Percentiles rank a stretch among this genome's conserved stretches.
These are phyloP conservation scores for Globisporangium canariense DNA, from an alignment of 352 stramenopile species.

Conservation along the genomic window DNA sequence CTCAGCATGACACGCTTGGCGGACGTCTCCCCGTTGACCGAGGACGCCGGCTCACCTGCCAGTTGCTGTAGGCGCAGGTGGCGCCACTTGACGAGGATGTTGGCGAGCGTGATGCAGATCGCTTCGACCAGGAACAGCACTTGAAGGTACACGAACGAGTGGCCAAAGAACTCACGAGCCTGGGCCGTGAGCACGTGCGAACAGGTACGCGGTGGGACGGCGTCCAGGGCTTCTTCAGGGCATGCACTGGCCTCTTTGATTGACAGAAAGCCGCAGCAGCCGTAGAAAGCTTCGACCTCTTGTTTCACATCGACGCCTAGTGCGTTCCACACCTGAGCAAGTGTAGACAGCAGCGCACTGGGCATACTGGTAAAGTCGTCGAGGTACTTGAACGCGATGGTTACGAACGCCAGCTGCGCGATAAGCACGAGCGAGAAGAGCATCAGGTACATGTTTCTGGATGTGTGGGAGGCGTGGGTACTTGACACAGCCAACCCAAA, in stretches of 20 bases:
- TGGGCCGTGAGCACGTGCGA: conserved; percentile 24
- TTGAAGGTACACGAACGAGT: conserved; percentile 37
- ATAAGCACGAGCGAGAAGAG: conserved; percentile 29
- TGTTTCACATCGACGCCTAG: conserved; percentile 20
- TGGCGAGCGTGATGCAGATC: conserved; percentile 31
- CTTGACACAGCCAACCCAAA: conserved; percentile 24
- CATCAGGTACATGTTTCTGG: conserved; percentile 30
- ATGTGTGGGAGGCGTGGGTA: conserved; percentile 25
- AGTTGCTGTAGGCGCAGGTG: conserved; percentile 37
- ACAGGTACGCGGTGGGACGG: conserved; percentile 34
- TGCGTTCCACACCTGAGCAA: conserved; percentile 28
- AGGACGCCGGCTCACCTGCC: conserved; percentile 21
- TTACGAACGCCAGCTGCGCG: conserved; percentile 31
- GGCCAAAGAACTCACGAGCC: conserved; percentile 30
- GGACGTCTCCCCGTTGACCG: conserved; percentile 7
- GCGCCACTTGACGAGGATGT: conserved; percentile 53
- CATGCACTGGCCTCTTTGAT: conserved; percentile 33
- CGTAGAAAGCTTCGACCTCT: conserved; percentile 37
- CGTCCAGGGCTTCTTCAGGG: conserved; percentile 47
- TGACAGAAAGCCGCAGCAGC: conserved; percentile 49
- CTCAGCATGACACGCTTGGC: conserved; percentile 27
- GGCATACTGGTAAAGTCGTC: conserved; percentile 38
- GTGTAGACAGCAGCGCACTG: conserved; percentile 17
- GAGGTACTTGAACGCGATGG: conserved; percentile 34
- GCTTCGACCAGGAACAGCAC: conserved; percentile 34